These are phyloP conservation scores for Verbena officinalis DNA, from an alignment of 257 asterid genomes.

Conservation along the genomic window DNA sequence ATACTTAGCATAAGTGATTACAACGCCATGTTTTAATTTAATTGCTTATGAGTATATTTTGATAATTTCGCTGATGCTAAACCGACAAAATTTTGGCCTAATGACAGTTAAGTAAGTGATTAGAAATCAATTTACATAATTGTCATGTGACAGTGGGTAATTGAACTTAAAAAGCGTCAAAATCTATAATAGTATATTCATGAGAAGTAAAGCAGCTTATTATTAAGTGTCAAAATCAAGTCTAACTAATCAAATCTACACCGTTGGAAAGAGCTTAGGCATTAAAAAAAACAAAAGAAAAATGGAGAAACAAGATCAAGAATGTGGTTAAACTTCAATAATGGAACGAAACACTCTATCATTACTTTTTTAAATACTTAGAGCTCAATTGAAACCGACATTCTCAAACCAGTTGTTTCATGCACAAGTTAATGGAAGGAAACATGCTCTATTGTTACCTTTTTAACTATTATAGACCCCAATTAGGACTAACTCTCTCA, in stretches of 20 bases:
- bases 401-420: too few species aligned
- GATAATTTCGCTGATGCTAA: too few species aligned
- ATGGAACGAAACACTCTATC: not conserved
- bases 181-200: not conserved
- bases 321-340: not conserved
- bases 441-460: too few species aligned
- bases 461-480: too few species aligned
- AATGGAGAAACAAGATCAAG: constrained; percentile 1
- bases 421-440: too few species aligned
- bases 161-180: constrained; percentile 14
- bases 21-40: too few species aligned
- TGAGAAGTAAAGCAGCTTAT: not conserved
- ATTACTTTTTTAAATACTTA: too few species aligned
- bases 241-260: not conserved
- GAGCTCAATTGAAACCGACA: too few species aligned
- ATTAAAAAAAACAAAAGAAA: not conserved
- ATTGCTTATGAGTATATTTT: too few species aligned
- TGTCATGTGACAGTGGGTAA: constrained; percentile 29
- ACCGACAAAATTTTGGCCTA: constrained; percentile 30
- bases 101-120: constrained; percentile 9
- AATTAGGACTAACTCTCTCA: too few species aligned
- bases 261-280: not conserved
- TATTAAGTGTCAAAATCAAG: constrained; percentile 2
- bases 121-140: not conserved
- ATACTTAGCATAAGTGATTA: too few species aligned